Percentiles rank a stretch among this genome's conserved stretches.
Conservation (phyloP, 805 yeast genomes). For the Metschnikowia colocasiae region DNA sequence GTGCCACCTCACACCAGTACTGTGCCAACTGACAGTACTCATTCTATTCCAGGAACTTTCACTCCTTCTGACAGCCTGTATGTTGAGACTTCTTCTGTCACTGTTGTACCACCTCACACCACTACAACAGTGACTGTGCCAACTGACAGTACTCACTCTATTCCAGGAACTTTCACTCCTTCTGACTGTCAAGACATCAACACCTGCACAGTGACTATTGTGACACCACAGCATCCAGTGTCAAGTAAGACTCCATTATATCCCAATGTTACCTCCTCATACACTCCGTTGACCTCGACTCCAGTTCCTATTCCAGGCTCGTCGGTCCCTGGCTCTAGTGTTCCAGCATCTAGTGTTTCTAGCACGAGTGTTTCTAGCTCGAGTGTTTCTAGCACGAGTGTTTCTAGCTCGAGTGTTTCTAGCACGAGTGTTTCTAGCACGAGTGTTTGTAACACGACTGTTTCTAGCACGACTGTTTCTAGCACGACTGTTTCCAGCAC, state of each 20-base stretch:
- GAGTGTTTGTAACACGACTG: too few species aligned
- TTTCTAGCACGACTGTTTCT: not conserved
- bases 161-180: constrained; percentile 1
- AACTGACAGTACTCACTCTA: not conserved
- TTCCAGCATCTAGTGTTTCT: not conserved
- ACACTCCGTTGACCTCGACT: not conserved
- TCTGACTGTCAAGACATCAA: not conserved
- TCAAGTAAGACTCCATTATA: not conserved
- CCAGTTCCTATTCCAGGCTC: not conserved
- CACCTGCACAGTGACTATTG: constrained; percentile 1
- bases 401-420: not conserved
- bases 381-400: not conserved
- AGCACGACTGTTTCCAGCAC: not conserved
- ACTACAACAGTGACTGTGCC: not conserved
- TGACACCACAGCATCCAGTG: not conserved
- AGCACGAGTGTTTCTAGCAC: not conserved
- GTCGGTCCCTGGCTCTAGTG: not conserved
- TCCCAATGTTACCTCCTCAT: not conserved
- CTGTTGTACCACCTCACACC: constrained; percentile 1
- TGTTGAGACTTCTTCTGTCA: constrained; percentile 1
- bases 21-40: not conserved
- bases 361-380: not conserved
- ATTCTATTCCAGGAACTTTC: not conserved
- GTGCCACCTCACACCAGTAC: constrained; percentile 5
- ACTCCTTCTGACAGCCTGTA: not conserved